Percentiles rank a stretch among this genome's conserved stretches.
Evolutionary conservation across 805 yeast genomes (phyloP).

Genomic region (Candida yuanshanica): DNA sequence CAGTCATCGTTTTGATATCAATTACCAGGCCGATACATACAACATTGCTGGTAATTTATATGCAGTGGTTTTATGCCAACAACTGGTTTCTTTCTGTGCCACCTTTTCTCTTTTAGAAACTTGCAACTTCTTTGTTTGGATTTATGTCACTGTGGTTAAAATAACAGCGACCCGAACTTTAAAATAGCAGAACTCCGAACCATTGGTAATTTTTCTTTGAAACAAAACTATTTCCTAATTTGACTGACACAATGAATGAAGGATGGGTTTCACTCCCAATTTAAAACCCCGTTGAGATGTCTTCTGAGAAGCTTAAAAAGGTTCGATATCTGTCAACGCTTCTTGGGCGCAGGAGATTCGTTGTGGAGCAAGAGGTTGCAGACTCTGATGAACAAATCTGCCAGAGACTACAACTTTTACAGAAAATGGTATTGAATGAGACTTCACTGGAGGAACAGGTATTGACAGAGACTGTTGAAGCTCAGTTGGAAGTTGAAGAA

Average conservation of each 20-base stretch:
- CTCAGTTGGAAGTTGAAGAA: constrained; percentile 29
- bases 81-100: too few species aligned
- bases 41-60: too few species aligned
- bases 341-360: constrained; percentile 10
- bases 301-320: not conserved
- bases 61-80: too few species aligned
- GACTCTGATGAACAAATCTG: not conserved
- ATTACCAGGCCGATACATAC: too few species aligned
- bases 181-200: too few species aligned
- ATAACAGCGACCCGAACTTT: too few species aligned
- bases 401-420: constrained; percentile 11
- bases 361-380: not conserved
- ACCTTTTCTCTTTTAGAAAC: too few species aligned
- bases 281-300: not conserved
- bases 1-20: too few species aligned
- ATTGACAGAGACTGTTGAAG: constrained; percentile 30
- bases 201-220: not conserved
- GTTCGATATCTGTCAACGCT: not conserved
- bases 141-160: too few species aligned
- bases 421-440: constrained; percentile 8
- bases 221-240: constrained; percentile 1
- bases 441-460: constrained; percentile 24
- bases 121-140: too few species aligned
- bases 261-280: not conserved
- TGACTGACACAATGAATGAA: not conserved